Evolutionary conservation across 225 moss, liverwort and hornwort species (phyloP).

Genomic region (Ulota crispa): DNA sequence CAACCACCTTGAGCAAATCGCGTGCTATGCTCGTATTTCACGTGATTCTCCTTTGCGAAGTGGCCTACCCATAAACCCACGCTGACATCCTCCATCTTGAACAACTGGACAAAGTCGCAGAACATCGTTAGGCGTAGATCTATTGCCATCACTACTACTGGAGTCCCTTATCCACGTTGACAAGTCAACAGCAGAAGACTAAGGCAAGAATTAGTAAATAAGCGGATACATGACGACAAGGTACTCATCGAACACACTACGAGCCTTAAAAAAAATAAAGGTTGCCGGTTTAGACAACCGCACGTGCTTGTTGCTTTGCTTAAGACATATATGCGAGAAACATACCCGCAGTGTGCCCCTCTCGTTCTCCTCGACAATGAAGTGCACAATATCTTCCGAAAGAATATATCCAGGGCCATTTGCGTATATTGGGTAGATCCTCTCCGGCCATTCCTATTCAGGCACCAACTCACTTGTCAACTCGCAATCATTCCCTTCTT

Average conservation of each 20-base stretch:
- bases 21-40: constrained; percentile 49
- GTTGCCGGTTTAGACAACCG: neutral
- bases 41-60: constrained; percentile 43
- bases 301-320: neutral
- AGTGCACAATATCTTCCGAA: constrained; percentile 52
- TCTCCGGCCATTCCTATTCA: constrained; percentile 58
- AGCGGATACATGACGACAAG: neutral
- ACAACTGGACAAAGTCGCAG: constrained; percentile 41
- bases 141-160: neutral
- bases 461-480: constrained; percentile 22
- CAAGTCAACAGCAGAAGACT: neutral
- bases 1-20: constrained; percentile 61
- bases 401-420: constrained; percentile 59
- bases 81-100: constrained; percentile 68
- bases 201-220: neutral
- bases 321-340: neutral
- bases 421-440: constrained; percentile 55
- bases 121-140: neutral
- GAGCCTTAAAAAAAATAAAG: neutral
- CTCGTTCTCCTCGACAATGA: constrained; percentile 39
- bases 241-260: neutral
- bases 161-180: neutral
- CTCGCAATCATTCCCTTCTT: neutral
- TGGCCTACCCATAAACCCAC: constrained; percentile 63
- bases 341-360: constrained; percentile 41